A percentile compares a stretch with the other conserved stretches of the same genome.
These are phyloP conservation scores for Reutealis trisperma DNA, from an alignment of 345 rosid species.

Conservation along the genomic window DNA sequence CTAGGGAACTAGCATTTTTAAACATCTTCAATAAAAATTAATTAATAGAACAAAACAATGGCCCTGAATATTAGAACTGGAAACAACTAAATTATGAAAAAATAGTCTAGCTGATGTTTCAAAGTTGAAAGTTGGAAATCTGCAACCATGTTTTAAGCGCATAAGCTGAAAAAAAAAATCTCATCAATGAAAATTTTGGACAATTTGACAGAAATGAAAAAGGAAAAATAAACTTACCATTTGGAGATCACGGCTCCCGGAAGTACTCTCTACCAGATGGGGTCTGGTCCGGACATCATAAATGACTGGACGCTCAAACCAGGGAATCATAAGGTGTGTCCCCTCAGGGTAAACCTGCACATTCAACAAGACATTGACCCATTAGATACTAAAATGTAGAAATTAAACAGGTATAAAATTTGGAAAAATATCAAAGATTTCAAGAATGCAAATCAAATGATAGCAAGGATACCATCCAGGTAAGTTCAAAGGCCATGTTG, in stretches of 20 bases:
- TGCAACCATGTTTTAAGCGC: neutral
- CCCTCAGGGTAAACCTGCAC: slow-evolving; percentile 92
- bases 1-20: neutral
- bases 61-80: neutral
- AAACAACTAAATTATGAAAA: neutral
- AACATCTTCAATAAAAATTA: neutral
- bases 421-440: neutral
- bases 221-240: slow-evolving; percentile 43
- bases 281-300: slow-evolving; percentile 97
- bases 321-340: slow-evolving; percentile 85
- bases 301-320: slow-evolving; percentile 90
- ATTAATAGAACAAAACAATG: neutral
- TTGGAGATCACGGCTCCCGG: slow-evolving; percentile 97
- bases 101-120: neutral
- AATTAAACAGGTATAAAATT: neutral
- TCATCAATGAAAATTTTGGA: neutral
- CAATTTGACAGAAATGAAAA: neutral
- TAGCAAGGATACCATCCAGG: neutral
- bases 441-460: neutral
- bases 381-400: neutral
- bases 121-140: neutral
- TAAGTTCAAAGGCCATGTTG: neutral
- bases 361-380: neutral
- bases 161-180: neutral
- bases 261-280: slow-evolving; percentile 80